phyloP scores from a whole-genome alignment of 768 basidiomycete genomes.

The Termitomyces eurrhizus region DNA sequence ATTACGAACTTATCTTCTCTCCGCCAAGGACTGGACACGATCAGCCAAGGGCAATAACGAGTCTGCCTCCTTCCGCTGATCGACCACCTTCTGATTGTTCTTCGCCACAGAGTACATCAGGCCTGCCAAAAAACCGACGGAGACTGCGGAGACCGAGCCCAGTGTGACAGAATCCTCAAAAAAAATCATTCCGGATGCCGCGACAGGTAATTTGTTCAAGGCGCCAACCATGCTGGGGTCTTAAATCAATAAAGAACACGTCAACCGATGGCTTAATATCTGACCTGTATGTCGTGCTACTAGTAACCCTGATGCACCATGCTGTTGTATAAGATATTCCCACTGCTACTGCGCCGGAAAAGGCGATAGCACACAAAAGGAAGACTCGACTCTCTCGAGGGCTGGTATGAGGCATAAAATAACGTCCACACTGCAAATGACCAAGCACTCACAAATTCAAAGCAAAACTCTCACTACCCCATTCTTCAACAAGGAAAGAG shows the following conservation, averaged over 20 bases:
- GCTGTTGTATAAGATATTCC: constrained; percentile 98
- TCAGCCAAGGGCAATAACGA: constrained; percentile 53
- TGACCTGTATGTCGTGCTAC: constrained; percentile 97
- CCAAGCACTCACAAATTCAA: constrained; percentile 80
- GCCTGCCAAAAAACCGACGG: constrained; percentile 88
- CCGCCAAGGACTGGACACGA: constrained; percentile 13
- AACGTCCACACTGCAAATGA: background rate
- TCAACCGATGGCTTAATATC: constrained; percentile 11
- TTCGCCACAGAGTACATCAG: constrained; percentile 92
- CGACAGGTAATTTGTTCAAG: constrained; percentile 95
- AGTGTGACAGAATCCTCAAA: constrained; percentile 88
- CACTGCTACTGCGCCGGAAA: constrained; percentile 97
- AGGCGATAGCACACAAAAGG: constrained; percentile 83
- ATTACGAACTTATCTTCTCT: background rate
- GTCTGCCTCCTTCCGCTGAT: constrained; percentile 48
- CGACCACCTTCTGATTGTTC: constrained; percentile 84
- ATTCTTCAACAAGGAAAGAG: constrained; percentile 85
- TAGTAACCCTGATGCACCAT: constrained; percentile 95
- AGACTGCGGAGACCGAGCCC: constrained; percentile 85
- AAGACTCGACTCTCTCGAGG: constrained; percentile 76
- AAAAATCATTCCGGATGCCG: constrained; percentile 97
- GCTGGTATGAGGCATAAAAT: constrained; percentile 39
- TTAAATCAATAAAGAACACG: background rate
- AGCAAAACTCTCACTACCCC: constrained; percentile 72
- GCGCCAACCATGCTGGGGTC: constrained; percentile 92